A percentile compares a stretch with the other conserved stretches of the same genome.
These are phyloP conservation scores for Acer negundo DNA, from an alignment of 345 rosid species.

Conservation along the genomic window DNA sequence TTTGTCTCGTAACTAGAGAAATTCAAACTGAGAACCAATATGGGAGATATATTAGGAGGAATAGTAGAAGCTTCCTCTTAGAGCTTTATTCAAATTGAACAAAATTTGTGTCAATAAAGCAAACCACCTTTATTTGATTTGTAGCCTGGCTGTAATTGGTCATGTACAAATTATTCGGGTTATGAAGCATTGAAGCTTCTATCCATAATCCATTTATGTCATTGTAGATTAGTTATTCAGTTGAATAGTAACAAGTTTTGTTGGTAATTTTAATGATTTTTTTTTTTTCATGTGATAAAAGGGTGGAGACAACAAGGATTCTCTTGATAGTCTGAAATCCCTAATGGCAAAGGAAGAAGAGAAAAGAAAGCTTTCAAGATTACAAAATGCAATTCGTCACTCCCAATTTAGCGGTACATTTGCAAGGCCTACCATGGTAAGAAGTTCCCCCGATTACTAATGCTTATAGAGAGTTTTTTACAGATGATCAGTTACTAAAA, in stretches of 20 bases:
- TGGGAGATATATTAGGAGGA: neutral
- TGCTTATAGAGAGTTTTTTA: constrained; percentile 14
- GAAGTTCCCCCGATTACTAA: constrained; percentile 15
- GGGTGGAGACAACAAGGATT: constrained; percentile 46
- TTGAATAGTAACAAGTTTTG: constrained; percentile 1
- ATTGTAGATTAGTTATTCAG: neutral
- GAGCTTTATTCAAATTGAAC: neutral
- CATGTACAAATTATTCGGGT: neutral
- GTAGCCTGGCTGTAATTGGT: neutral
- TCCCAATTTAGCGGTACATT: constrained; percentile 91
- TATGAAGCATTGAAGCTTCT: neutral
- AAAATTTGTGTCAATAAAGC: neutral
- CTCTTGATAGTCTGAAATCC: constrained; percentile 65
- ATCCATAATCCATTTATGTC: neutral
- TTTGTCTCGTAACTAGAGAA: constrained; percentile 9
- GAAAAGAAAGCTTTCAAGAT: constrained; percentile 63
- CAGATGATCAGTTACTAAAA: constrained; percentile 12
- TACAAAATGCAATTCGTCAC: constrained; percentile 48
- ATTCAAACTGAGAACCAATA: neutral
- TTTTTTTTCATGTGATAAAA: constrained; percentile 29
- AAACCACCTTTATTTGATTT: neutral
- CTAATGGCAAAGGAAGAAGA: constrained; percentile 72
- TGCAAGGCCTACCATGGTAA: constrained; percentile 78
- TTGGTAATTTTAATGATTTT: constrained; percentile 5
- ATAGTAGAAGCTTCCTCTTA: neutral